Conservation (phyloP, 768 basidiomycete species). For the Lactifluus pinguis region DNA sequence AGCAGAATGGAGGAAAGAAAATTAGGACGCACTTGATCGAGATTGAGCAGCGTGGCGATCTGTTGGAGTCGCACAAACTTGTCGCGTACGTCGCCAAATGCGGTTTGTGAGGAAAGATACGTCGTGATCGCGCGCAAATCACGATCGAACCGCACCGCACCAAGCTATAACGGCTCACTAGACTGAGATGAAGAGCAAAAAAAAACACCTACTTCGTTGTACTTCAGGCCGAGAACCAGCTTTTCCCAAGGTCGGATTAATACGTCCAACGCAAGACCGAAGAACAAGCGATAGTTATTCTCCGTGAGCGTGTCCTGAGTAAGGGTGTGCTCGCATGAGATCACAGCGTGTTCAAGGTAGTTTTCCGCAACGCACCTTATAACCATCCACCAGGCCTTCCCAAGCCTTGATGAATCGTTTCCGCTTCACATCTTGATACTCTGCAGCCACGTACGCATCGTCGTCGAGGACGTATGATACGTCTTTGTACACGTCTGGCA, state of each 20-base stretch:
- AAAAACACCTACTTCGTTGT: constrained; percentile 59
- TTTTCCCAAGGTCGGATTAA: constrained; percentile 96
- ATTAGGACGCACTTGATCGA: constrained; percentile 57
- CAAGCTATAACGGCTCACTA: constrained; percentile 47
- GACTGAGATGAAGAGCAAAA: not conserved
- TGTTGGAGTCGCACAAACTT: constrained; percentile 91
- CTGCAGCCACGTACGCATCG: constrained; percentile 71
- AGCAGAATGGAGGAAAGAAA: not conserved
- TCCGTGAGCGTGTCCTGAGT: constrained; percentile 79
- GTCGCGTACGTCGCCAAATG: constrained; percentile 84
- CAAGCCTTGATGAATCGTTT: constrained; percentile 88
- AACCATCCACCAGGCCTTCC: constrained; percentile 80
- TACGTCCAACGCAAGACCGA: constrained; percentile 76
- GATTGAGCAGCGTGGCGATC: constrained; percentile 83
- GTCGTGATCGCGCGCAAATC: constrained; percentile 79
- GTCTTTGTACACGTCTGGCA: constrained; percentile 86
- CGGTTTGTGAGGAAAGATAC: constrained; percentile 80
- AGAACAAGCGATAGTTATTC: constrained; percentile 78
- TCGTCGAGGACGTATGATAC: constrained; percentile 85
- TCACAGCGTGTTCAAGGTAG: not conserved
- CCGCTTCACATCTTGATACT: constrained; percentile 76
- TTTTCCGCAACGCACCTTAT: constrained; percentile 47
- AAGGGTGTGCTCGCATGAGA: not conserved
- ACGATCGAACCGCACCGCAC: constrained; percentile 90
- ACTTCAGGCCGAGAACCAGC: constrained; percentile 66